A percentile compares a stretch with the other conserved stretches of the same genome.
Conservation (phyloP, 768 basidiomycete genomes). For the Mycena kentingensis region DNA sequence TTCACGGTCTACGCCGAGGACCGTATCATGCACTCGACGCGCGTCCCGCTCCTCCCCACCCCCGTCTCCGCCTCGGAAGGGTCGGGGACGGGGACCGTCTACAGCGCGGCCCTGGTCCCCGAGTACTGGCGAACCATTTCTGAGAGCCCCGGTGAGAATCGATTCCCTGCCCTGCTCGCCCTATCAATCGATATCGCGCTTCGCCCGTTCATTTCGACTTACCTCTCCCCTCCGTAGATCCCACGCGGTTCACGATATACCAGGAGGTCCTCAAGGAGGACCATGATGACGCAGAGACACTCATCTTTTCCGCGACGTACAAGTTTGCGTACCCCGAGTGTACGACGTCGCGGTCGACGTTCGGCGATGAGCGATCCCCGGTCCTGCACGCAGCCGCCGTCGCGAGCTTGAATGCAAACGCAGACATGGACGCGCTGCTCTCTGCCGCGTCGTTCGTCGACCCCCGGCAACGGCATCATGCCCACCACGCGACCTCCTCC, state of each 20-base stretch:
- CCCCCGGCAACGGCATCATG: not conserved
- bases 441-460: not conserved
- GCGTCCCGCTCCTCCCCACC: slow-evolving; percentile 35
- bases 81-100: slow-evolving; percentile 44
- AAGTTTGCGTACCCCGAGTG: slow-evolving; percentile 48
- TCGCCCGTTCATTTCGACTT: slow-evolving; percentile 9
- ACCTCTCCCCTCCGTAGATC: slow-evolving; percentile 46
- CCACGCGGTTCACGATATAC: slow-evolving; percentile 63
- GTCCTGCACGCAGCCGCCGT: too few relatives aligned
- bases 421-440: not conserved
- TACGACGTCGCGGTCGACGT: not conserved
- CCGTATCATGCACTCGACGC: slow-evolving; percentile 54
- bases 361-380: too few relatives aligned
- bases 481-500: too few relatives aligned
- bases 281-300: slow-evolving; percentile 31
- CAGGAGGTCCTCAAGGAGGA: slow-evolving; percentile 58
- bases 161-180: not conserved
- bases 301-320: slow-evolving; percentile 61
- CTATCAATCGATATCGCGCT: too few relatives aligned
- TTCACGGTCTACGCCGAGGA: slow-evolving; percentile 58
- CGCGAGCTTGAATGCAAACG: too few relatives aligned
- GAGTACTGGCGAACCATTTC: slow-evolving; percentile 65
- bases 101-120: slow-evolving; percentile 63
- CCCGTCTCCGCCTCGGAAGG: slow-evolving; percentile 28
- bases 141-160: slow-evolving; percentile 51